Conservation (phyloP, 2,329 filamentous ascomycete species). For the Pseudocercospora cruenta region DNA sequence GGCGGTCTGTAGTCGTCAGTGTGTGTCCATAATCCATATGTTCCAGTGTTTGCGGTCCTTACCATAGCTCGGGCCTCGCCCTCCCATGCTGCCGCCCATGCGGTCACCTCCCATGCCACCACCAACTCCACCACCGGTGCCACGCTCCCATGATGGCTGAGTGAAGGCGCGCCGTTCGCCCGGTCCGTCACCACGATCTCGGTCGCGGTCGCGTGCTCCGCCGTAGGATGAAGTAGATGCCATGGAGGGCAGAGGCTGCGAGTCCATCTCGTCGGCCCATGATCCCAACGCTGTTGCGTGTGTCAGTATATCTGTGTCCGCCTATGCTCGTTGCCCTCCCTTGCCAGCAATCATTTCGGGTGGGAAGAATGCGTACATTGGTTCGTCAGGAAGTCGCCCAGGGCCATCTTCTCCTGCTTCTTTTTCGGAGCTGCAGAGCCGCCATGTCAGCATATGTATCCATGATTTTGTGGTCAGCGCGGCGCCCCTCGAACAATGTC, state of each 20-base stretch:
- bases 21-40: conserved; percentile 3
- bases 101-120: conserved; percentile 27
- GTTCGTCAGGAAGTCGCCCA: conserved; percentile 93
- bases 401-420: conserved; percentile 94
- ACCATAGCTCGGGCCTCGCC: conserved; percentile 39
- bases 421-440: conserved; percentile 65
- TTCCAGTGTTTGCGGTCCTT: conserved; percentile 12
- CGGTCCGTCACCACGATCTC: conserved; percentile 28
- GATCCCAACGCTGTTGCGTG: conserved; percentile 71
- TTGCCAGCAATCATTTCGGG: background rate
- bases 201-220: conserved; percentile 35
- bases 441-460: conserved; percentile 28
- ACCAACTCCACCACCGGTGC: conserved; percentile 24
- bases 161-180: conserved; percentile 55
- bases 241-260: conserved; percentile 39
- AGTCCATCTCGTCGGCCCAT: conserved; percentile 98
- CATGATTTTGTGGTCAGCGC: background rate
- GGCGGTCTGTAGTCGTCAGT: conserved; percentile 38
- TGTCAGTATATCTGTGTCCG: conserved; percentile 22
- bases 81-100: conserved; percentile 28
- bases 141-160: conserved; percentile 37
- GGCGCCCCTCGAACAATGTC: background rate
- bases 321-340: background rate
- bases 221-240: conserved; percentile 33
- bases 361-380: conserved; percentile 62